Percentiles rank a stretch among this genome's conserved stretches.
phyloP scores from a whole-genome alignment of 83 land plant species.

The Picea mariana region DNA sequence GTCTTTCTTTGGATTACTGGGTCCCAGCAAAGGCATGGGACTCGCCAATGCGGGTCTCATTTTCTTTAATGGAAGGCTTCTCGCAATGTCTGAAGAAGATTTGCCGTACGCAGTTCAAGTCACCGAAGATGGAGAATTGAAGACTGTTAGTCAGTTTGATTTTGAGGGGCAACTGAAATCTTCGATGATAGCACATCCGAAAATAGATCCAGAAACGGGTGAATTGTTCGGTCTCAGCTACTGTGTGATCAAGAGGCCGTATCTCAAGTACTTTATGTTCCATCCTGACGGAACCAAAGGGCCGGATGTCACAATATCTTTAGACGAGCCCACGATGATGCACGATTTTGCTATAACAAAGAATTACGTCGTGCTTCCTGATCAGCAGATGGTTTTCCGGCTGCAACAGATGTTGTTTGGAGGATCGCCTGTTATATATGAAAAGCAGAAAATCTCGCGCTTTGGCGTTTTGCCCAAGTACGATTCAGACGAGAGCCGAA shows the following conservation, averaged over 20 bases:
- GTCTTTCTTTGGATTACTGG: slow-evolving; percentile 46
- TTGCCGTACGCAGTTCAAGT: slow-evolving; percentile 64
- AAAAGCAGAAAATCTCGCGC: slow-evolving; percentile 47
- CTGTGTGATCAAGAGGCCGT: slow-evolving; percentile 46
- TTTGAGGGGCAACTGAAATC: slow-evolving; percentile 52
- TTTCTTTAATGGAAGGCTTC: slow-evolving; percentile 63
- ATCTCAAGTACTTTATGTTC: slow-evolving; percentile 49
- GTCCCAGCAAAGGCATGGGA: slow-evolving; percentile 50
- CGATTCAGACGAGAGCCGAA: slow-evolving; percentile 21
- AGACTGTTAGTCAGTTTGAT: slow-evolving; percentile 58
- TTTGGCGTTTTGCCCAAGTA: slow-evolving; percentile 44
- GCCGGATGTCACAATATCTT: slow-evolving; percentile 44
- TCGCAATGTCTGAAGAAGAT: slow-evolving; percentile 79
- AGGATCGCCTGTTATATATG: slow-evolving; percentile 37
- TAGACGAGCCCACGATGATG: slow-evolving; percentile 56
- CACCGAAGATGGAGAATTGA: slow-evolving; percentile 44
- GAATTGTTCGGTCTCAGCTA: slow-evolving; percentile 71
- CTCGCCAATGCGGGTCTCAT: slow-evolving; percentile 73
- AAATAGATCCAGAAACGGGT: slow-evolving; percentile 47
- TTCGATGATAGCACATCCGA: slow-evolving; percentile 80
- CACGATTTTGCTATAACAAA: slow-evolving; percentile 66
- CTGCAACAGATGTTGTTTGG: slow-evolving; percentile 42
- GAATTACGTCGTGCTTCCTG: slow-evolving; percentile 50
- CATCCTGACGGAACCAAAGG: slow-evolving; percentile 39
- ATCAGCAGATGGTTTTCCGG: slow-evolving; percentile 61